Evolutionary conservation across 2,329 filamentous ascomycete genomes (phyloP), one percentile per base, ranked within the genome.

Genomic region (Pestalotiopsis sp.): DNA sequence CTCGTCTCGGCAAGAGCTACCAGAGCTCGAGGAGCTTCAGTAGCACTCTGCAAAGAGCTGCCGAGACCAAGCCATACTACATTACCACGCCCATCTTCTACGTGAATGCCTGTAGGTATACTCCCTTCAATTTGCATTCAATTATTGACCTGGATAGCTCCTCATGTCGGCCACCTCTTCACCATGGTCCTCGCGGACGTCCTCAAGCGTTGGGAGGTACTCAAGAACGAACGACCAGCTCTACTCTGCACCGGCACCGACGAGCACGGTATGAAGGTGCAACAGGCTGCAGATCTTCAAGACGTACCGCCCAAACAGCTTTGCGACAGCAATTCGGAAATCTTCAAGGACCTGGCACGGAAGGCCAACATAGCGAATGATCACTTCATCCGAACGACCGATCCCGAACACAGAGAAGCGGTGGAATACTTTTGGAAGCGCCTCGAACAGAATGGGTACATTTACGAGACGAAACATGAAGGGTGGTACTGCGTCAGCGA

Each of bases 401-500:
- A 97, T 78, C 78, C 85, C 58, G 88, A 92, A 66, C 96, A 99
- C 80, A 90, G 90, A 75, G 90, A 93, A 52, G 93, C 94, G 1
- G 96, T 99, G 57, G 89, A 94, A 75, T 91, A 96, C 78, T 94
- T 97, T 74, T 99, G 96, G 96, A 86, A 89, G 72, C 86, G 94
- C 78, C 84, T 99, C 69, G 87, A 91, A 75, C 90, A 94, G 67
- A 85, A 87, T 61, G 92, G 92, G 9, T 91, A 92, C 70, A 91
- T 98, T 66, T 98, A 98, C 81, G 90, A 92, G 75, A 89, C 90
- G 12, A 93, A 92, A 73, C 96, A 98, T 75, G 90, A 94, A 77
- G 96, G 96, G 1, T 99, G 96, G 96, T 99, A 99, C 80, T 96
- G 93, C 68, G 92, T 99, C 66, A 94, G 93, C 78, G 96, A 99